A percentile compares a stretch with the other conserved stretches of the same genome.
Conservation (phyloP, 176 grass and related monocot species). For the Rhynchospora pubera region DNA sequence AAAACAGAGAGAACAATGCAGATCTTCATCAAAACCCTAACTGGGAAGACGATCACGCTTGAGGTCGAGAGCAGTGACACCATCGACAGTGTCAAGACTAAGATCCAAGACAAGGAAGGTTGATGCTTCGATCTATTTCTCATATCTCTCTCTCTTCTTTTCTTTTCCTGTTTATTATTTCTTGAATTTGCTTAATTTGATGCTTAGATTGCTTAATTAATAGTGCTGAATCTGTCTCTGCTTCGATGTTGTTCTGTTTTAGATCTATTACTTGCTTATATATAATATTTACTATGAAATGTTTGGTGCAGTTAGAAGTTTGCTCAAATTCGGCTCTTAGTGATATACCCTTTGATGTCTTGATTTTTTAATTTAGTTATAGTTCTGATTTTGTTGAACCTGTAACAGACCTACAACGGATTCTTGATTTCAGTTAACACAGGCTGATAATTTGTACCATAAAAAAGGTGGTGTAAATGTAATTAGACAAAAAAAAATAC, state of each 20-base stretch:
- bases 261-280: too few species aligned
- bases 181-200: neutral
- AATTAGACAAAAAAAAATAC: neutral
- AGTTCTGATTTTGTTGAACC: too few species aligned
- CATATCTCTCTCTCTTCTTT: neutral
- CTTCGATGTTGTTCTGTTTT: neutral
- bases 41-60: slow-evolving; percentile 76
- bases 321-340: too few species aligned
- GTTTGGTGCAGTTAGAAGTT: neutral
- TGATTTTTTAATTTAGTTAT: too few species aligned
- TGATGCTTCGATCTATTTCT: neutral
- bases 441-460: too few species aligned
- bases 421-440: neutral
- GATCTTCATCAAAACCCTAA: slow-evolving; percentile 79
- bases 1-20: slow-evolving; percentile 2
- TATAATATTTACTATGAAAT: neutral
- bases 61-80: slow-evolving; percentile 88
- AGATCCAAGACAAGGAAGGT: slow-evolving; percentile 61
- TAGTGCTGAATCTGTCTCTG: neutral
- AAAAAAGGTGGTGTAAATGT: too few species aligned
- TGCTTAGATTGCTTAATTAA: neutral
- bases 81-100: slow-evolving; percentile 68
- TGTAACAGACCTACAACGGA: neutral
- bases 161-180: neutral
- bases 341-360: too few species aligned